phyloP scores from a whole-genome alignment of 805 yeast genomes.

The Torulaspora quercuum region DNA sequence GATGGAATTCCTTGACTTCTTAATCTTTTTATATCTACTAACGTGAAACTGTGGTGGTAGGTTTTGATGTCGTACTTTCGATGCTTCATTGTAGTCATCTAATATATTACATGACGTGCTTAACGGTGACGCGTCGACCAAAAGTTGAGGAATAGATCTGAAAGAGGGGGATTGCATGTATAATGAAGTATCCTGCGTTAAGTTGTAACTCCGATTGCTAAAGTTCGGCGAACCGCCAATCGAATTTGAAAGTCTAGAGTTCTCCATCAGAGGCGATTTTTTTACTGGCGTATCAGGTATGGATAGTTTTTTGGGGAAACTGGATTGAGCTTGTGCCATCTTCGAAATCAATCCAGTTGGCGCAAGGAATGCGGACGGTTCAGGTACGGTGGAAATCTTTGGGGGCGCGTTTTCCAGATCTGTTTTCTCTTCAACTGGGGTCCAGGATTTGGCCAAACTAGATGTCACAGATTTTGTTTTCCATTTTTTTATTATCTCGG shows the following conservation, averaged over 20 bases:
- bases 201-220: conserved; percentile 12
- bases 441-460: conserved; percentile 11
- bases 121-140: conserved; percentile 23
- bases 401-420: conserved; percentile 13
- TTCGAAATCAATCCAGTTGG: conserved; percentile 33
- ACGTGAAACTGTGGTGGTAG: conserved; percentile 16
- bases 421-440: conserved; percentile 11
- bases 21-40: conserved; percentile 27
- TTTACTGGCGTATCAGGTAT: conserved; percentile 36
- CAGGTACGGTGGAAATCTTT: conserved; percentile 19
- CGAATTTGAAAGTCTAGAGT: conserved; percentile 13
- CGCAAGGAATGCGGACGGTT: conserved; percentile 29
- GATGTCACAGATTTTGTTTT: conserved; percentile 17
- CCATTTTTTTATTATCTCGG: conserved; percentile 23
- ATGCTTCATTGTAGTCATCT: conserved; percentile 5
- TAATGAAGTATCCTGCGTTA: conserved; percentile 22
- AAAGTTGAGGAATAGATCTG: conserved; percentile 18
- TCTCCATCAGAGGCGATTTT: conserved; percentile 27
- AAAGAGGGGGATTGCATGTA: conserved; percentile 22
- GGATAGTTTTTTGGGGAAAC: conserved; percentile 24
- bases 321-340: conserved; percentile 15
- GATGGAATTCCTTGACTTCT: conserved; percentile 30
- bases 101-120: conserved; percentile 9
- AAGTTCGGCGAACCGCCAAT: conserved; percentile 19
- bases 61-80: conserved; percentile 10